These are phyloP conservation scores for Radiomyces spectabilis DNA, from an alignment of 192 early-diverging fungal genomes.

Conservation along the genomic window DNA sequence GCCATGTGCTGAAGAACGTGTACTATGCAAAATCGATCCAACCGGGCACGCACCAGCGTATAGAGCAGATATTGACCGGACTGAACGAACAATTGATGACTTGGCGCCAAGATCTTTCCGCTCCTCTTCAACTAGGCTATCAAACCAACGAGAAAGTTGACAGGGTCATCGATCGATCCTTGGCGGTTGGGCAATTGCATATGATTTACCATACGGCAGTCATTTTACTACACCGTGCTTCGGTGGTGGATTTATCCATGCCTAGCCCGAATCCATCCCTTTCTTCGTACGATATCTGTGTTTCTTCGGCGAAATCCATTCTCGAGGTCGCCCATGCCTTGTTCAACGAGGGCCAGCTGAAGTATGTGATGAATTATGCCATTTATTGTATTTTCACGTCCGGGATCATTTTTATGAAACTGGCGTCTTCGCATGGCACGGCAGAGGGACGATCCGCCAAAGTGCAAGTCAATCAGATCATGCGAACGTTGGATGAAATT, in stretches of 20 bases:
- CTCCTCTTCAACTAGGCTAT: slow-evolving; percentile 7
- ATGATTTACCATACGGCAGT: slow-evolving; percentile 42
- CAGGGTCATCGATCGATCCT: neutral
- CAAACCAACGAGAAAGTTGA: neutral
- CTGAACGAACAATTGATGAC: slow-evolving; percentile 5
- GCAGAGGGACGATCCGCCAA: slow-evolving; percentile 2
- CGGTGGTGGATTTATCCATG: slow-evolving; percentile 38
- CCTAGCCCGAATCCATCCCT: slow-evolving; percentile 9
- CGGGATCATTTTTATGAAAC: slow-evolving; percentile 24
- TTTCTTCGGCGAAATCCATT: slow-evolving; percentile 14
- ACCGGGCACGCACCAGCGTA: neutral
- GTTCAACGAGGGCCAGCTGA: slow-evolving; percentile 2
- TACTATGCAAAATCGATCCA: slow-evolving; percentile 34
- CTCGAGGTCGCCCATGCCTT: slow-evolving; percentile 9
- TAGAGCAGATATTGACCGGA: slow-evolving; percentile 7
- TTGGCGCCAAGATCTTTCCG: slow-evolving; percentile 38
- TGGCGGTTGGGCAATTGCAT: slow-evolving; percentile 25
- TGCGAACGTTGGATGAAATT: slow-evolving; percentile 11
- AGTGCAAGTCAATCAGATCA: slow-evolving; percentile 10
- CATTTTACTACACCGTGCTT: slow-evolving; percentile 45
- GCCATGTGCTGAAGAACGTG: slow-evolving; percentile 39
- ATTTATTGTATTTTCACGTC: slow-evolving; percentile 21
- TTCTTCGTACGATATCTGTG: slow-evolving; percentile 9
- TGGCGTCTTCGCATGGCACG: neutral
- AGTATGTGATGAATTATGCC: slow-evolving; percentile 9